These are phyloP conservation scores for Amanita exitialis DNA, from an alignment of 768 basidiomycete genomes.

Conservation along the genomic window DNA sequence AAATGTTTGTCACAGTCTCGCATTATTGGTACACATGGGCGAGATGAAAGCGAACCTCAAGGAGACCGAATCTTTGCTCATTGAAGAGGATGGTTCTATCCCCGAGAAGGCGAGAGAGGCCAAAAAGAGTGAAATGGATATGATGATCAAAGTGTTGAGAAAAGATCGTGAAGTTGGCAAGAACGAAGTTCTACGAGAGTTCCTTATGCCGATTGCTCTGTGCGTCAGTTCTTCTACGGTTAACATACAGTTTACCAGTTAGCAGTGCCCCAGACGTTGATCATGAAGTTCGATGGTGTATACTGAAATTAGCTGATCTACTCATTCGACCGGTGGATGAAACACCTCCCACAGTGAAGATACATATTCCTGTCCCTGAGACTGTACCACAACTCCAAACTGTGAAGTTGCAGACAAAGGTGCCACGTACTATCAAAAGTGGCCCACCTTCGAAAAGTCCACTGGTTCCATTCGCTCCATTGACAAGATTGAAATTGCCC, in stretches of 20 bases:
- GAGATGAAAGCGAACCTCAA: constrained; percentile 75
- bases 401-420: constrained; percentile 42
- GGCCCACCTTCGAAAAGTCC: constrained; percentile 30
- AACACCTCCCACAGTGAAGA: constrained; percentile 74
- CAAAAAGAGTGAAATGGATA: constrained; percentile 76
- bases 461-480: constrained; percentile 26
- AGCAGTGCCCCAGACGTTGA: constrained; percentile 66
- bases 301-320: constrained; percentile 87
- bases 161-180: constrained; percentile 83
- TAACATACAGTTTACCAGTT: constrained; percentile 16
- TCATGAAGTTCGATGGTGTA: constrained; percentile 83
- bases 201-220: constrained; percentile 76
- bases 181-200: constrained; percentile 69
- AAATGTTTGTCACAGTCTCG: constrained; percentile 78
- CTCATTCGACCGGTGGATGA: constrained; percentile 79
- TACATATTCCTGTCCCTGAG: constrained; percentile 72
- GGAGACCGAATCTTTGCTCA: constrained; percentile 67
- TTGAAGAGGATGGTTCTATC: constrained; percentile 77
- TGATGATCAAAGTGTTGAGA: constrained; percentile 77
- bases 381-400: constrained; percentile 40
- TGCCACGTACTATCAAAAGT: constrained; percentile 26
- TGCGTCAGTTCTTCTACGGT: constrained; percentile 22
- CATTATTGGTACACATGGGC: constrained; percentile 79
- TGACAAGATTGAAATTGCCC: constrained; percentile 52
- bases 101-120: constrained; percentile 64